These are phyloP conservation scores for Schizonepeta tenuifolia DNA, from an alignment of 257 asterid species.

Conservation along the genomic window DNA sequence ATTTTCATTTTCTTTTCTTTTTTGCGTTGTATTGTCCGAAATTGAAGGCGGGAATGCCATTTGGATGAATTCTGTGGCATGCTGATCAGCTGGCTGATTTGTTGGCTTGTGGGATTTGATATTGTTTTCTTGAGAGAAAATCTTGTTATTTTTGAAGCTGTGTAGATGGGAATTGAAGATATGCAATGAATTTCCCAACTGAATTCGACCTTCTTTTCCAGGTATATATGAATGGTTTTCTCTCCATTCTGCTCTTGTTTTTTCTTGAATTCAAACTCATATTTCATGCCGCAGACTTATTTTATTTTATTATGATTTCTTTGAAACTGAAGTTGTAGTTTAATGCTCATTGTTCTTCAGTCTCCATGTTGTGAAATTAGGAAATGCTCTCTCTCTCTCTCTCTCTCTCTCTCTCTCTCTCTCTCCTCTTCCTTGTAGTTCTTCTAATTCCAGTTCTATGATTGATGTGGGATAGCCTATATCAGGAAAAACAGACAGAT, in stretches of 20 bases:
- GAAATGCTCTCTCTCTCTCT: neutral
- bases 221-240: constrained; percentile 23
- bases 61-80: constrained; percentile 33
- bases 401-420: constrained; percentile 3
- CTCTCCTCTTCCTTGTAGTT: no score
- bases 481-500: constrained; percentile 29
- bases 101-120: constrained; percentile 23
- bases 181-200: constrained; percentile 37
- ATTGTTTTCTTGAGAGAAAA: constrained; percentile 25
- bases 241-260: constrained; percentile 10
- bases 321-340: neutral
- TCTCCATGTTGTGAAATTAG: neutral
- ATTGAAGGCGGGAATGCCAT: constrained; percentile 32
- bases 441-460: neutral
- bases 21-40: constrained; percentile 21
- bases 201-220: constrained; percentile 36
- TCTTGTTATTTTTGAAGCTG: constrained; percentile 17
- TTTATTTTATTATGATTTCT: constrained; percentile 4
- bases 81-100: constrained; percentile 25
- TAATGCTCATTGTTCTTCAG: neutral
- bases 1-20: neutral
- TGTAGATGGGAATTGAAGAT: constrained; percentile 7
- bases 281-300: neutral
- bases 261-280: neutral
- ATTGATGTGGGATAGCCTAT: constrained; percentile 14